Evolutionary conservation across 2,329 filamentous ascomycete species (phyloP).

Genomic region (Monosporascus sp.): DNA sequence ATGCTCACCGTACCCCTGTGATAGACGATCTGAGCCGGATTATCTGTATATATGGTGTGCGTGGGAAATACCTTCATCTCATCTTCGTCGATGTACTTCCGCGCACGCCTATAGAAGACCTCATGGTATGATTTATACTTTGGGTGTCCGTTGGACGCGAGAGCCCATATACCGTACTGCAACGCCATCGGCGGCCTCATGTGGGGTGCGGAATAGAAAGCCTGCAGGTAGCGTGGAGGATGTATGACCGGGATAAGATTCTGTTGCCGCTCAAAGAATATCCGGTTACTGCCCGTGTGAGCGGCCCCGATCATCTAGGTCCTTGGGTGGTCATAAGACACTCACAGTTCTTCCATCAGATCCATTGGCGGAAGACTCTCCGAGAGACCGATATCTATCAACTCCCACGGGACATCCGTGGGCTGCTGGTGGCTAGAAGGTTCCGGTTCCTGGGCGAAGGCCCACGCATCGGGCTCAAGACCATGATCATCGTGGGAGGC

Average conservation of each 20-base stretch:
- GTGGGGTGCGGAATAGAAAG: constrained; percentile 66
- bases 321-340: constrained; percentile 2
- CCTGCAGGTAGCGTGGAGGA: constrained; percentile 66
- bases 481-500: neutral
- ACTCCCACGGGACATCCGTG: constrained; percentile 34
- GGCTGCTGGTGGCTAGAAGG: neutral
- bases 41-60: neutral
- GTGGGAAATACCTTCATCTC: constrained; percentile 62
- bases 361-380: constrained; percentile 76
- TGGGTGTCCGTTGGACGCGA: constrained; percentile 65
- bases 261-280: constrained; percentile 74
- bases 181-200: constrained; percentile 78
- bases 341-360: constrained; percentile 77
- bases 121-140: constrained; percentile 70
- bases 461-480: constrained; percentile 12
- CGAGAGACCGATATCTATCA: constrained; percentile 69
- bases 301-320: constrained; percentile 4
- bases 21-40: neutral
- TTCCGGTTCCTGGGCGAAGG: constrained; percentile 8
- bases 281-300: constrained; percentile 50
- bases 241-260: constrained; percentile 74
- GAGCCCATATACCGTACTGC: constrained; percentile 87
- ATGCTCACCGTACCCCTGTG: constrained; percentile 66
- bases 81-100: constrained; percentile 78
- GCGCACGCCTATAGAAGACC: constrained; percentile 74